Conservation (phyloP, 768 basidiomycete species). For the Lepiota subincarnata region DNA sequence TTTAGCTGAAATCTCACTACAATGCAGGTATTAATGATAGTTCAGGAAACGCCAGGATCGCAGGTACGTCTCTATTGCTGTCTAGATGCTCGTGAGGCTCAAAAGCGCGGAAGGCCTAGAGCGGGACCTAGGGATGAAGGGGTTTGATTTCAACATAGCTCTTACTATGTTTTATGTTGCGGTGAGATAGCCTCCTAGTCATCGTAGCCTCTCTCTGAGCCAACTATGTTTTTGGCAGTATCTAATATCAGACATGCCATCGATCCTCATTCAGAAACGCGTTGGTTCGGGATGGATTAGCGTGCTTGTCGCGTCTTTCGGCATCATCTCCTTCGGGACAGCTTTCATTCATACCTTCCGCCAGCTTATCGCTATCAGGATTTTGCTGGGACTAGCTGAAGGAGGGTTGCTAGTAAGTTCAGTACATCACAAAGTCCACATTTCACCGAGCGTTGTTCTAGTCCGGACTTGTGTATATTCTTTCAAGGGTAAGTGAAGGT, state of each 20-base stretch:
- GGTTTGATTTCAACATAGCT: constrained; percentile 36
- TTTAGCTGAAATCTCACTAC: background rate
- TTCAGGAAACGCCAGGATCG: constrained; percentile 19
- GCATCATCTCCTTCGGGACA: constrained; percentile 32
- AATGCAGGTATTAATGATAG: background rate
- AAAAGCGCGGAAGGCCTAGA: constrained; percentile 26
- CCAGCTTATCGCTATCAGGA: constrained; percentile 31
- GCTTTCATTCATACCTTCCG: constrained; percentile 32
- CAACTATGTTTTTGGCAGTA: constrained; percentile 20
- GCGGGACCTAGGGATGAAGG: constrained; percentile 34
- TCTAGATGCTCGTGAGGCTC: background rate
- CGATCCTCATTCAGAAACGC: constrained; percentile 36
- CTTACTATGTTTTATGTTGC: constrained; percentile 37
- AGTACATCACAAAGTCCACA: background rate
- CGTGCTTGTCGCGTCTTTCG: constrained; percentile 32
- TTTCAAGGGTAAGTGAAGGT: constrained; percentile 26
- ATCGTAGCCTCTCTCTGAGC: background rate
- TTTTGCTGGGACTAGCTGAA: constrained; percentile 38
- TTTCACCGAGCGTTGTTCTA: constrained; percentile 6
- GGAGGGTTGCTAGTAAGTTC: constrained; percentile 34
- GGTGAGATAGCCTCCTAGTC: constrained; percentile 17
- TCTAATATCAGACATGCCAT: constrained; percentile 33
- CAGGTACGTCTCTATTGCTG: constrained; percentile 4
- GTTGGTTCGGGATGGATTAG: constrained; percentile 36
- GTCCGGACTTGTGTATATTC: constrained; percentile 35